Evolutionary conservation across 2,329 filamentous ascomycete species (phyloP), one percentile per base, ranked within the genome.

Genomic region (Cryphonectria nitschkei): DNA sequence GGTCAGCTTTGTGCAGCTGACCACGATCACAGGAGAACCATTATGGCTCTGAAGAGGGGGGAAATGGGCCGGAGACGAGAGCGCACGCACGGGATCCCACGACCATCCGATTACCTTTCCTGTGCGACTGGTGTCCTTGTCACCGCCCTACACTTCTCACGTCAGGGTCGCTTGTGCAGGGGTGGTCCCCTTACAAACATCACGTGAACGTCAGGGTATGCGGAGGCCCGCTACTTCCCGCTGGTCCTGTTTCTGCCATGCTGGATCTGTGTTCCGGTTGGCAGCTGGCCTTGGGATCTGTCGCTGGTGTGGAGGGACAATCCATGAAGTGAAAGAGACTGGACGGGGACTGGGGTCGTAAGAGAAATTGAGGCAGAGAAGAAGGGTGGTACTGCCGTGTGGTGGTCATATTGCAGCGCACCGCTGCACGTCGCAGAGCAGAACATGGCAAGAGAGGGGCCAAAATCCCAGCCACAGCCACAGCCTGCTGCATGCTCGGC

Each of bases 241-340:
- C 61, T 63, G 46, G 41, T 67, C 71, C 71, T 69, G 69, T 67
- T 68, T 68, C 70, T 71, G 50, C 34, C 60, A 68, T 61, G 69
- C 65, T 68, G 66, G 56, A 52, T 54, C 66, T 68, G 71, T 71
- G 66, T 67, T 72, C 71, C 66, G 68, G 71, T 72, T 70, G 66
- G 71, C 62, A 71, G 68, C 61, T 60, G 62, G 34, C 54, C 61
- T 65, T 70, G 62, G 54, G 16, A 70, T 50, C 22, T 63, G 8
- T 58, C 34, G 29, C 41, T 54, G 22, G 13, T 60, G 71, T 67
- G 66, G 52, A 67, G 66, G 70, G 71, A 63, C 69, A 68, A 68
- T 64, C 71, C 71, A 72, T 71, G 71, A 60, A 62, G 29, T 3
- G 19, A 7, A 58, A 37, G 39, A 16, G 32, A 14, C 5, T 41